phyloP scores from a whole-genome alignment of 1,139 yeast genomes.

The Diutina rugosa region DNA sequence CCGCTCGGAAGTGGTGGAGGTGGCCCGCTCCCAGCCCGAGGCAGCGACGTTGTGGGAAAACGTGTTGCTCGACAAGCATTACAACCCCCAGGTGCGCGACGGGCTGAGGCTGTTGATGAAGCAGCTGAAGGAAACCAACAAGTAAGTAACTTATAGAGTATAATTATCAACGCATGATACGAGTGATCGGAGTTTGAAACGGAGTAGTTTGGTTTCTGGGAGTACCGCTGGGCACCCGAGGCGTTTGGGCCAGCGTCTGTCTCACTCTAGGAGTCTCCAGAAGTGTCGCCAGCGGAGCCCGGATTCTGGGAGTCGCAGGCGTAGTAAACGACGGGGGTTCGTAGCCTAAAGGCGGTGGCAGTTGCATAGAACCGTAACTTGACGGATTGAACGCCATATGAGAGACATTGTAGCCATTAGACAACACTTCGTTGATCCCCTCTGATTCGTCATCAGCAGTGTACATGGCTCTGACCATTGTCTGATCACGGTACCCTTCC shows the following conservation, averaged over 20 bases:
- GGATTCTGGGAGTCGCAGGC: constrained; percentile 14
- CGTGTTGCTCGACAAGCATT: constrained; percentile 66
- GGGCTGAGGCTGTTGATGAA: constrained; percentile 33
- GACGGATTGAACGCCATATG: constrained; percentile 19
- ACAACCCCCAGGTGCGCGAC: constrained; percentile 16
- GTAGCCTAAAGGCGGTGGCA: not conserved
- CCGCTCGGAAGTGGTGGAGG: constrained; percentile 25
- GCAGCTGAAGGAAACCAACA: constrained; percentile 15
- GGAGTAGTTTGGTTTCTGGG: constrained; percentile 24
- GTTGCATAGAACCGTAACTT: constrained; percentile 18
- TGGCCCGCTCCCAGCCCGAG: constrained; percentile 64
- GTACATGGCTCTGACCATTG: not conserved
- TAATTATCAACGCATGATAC: constrained; percentile 17
- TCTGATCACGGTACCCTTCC: constrained; percentile 9
- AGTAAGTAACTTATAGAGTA: not conserved
- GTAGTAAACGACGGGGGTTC: constrained; percentile 7
- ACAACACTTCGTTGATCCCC: constrained; percentile 21
- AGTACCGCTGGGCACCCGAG: constrained; percentile 24
- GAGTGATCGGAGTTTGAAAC: constrained; percentile 29
- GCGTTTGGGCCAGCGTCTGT: constrained; percentile 16
- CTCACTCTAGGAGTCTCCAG: constrained; percentile 4
- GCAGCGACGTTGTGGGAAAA: constrained; percentile 90
- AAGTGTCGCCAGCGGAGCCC: constrained; percentile 5
- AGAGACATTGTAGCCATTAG: constrained; percentile 20
- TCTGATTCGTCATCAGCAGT: constrained; percentile 14